Evolutionary conservation across 495 filamentous ascomycete genomes (phyloP).

Genomic region (Penicillium tannophilum): DNA sequence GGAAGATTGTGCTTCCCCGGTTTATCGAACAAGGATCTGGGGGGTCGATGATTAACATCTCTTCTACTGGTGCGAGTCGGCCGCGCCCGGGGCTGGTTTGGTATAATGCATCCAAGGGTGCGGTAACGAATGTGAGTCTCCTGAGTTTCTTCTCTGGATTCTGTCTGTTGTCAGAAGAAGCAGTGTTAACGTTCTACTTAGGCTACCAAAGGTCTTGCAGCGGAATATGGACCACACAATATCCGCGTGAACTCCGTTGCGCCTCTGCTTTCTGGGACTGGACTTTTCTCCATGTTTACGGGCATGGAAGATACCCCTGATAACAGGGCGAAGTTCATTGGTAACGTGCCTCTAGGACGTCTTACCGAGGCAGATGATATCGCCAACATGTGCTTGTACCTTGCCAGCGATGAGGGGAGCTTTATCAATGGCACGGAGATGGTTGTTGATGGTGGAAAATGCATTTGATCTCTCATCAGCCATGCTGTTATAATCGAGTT

Average conservation of each 20-base stretch:
- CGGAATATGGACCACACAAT: slow-evolving; percentile 65
- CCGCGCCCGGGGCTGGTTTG: slow-evolving; percentile 68
- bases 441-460: slow-evolving; percentile 43
- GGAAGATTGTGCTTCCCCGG: slow-evolving; percentile 53
- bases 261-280: slow-evolving; percentile 63
- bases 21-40: slow-evolving; percentile 59
- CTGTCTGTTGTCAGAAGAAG: slow-evolving; percentile 33
- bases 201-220: slow-evolving; percentile 67
- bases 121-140: slow-evolving; percentile 59
- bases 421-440: slow-evolving; percentile 68
- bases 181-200: slow-evolving; percentile 17
- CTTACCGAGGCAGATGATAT: slow-evolving; percentile 66
- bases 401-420: slow-evolving; percentile 66
- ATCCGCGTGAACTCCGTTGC: slow-evolving; percentile 67
- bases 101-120: slow-evolving; percentile 71
- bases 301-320: slow-evolving; percentile 69
- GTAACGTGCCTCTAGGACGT: slow-evolving; percentile 66
- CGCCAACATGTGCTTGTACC: slow-evolving; percentile 64
- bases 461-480: slow-evolving; percentile 20
- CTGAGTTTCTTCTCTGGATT: background rate
- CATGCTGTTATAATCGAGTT: too few species aligned
- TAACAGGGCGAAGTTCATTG: slow-evolving; percentile 67
- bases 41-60: slow-evolving; percentile 67
- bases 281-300: slow-evolving; percentile 65
- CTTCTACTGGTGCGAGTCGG: slow-evolving; percentile 62